These are phyloP conservation scores for Phytophthora parvispora DNA, from an alignment of 352 stramenopile genomes.

Conservation along the genomic window DNA sequence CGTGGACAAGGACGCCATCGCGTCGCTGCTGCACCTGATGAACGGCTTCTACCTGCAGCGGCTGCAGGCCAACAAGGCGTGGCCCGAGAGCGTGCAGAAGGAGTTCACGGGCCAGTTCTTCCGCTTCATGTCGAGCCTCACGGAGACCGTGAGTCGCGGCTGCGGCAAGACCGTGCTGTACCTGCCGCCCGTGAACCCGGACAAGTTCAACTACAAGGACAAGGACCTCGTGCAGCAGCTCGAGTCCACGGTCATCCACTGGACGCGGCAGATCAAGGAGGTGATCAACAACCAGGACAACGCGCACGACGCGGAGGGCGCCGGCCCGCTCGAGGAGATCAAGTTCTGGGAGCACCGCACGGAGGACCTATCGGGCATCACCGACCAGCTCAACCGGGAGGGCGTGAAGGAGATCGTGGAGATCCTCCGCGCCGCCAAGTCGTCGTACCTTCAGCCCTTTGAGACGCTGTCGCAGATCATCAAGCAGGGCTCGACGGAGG, in stretches of 20 bases:
- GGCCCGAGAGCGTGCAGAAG: slow-evolving; percentile 95
- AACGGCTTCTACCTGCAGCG: slow-evolving; percentile 88
- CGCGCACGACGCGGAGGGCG: slow-evolving; percentile 89
- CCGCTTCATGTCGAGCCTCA: slow-evolving; percentile 97
- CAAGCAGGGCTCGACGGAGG: slow-evolving; percentile 91
- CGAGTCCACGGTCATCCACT: slow-evolving; percentile 98
- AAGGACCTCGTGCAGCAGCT: slow-evolving; percentile 97
- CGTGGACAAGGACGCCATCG: slow-evolving; percentile 80
- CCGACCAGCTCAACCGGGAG: slow-evolving; percentile 91
- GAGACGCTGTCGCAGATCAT: slow-evolving; percentile 95
- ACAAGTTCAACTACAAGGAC: slow-evolving; percentile 91
- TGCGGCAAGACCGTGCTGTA: slow-evolving; percentile 97
- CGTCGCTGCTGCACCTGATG: slow-evolving; percentile 87
- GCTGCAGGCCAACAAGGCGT: slow-evolving; percentile 83
- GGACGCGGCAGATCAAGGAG: slow-evolving; percentile 98
- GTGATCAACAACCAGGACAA: slow-evolving; percentile 98
- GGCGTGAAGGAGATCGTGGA: slow-evolving; percentile 94
- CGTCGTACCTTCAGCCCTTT: slow-evolving; percentile 95
- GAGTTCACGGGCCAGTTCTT: slow-evolving; percentile 96
- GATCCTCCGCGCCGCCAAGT: slow-evolving; percentile 90
- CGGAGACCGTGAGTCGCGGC: slow-evolving; percentile 91
- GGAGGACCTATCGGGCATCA: slow-evolving; percentile 95
- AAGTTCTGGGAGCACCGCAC: slow-evolving; percentile 96
- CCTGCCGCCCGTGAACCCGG: slow-evolving; percentile 84
- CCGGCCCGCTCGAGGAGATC: slow-evolving; percentile 95